Base-by-base conservation (phyloP, 2,329 filamentous ascomycete species). In the Domatiomyces globalis region DNA sequence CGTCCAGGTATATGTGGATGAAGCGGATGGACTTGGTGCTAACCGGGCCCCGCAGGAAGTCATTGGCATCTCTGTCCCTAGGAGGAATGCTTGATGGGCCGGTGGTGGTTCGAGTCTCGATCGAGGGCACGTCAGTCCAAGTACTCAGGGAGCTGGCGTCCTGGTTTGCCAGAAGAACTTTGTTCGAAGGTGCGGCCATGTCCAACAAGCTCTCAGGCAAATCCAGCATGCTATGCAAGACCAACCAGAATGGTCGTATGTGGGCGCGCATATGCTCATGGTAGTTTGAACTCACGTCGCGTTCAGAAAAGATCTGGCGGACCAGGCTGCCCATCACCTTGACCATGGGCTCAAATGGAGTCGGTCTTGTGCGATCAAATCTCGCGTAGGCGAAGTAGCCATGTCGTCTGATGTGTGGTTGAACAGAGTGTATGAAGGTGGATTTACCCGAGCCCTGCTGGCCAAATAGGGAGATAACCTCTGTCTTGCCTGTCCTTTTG, bases 1-100 rank as follows among this genome's bases (percentile, higher is more conserved):
- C 83, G 59, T 95, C 89, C 45, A 95, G 71, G 60, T 94, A 90
- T 1, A 86, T 89, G 62, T 88, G 90, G 75, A 90, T 85, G 51
- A 95, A 76, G 10, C 87, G 81, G 57, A 87, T 83, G 1, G 76
- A 75, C 67, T 54, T 69, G 63, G 57, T 69, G 68, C 52, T 72
- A 51, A 53, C 67, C 59, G 47, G 62, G 20, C 59, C 71, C 63
- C 15, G 69, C 64, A 50, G 68, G 67, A 43, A 69, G 62, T 60
- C 59, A 47, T 61, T 61, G 36, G 56, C 55, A 47, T 60, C 58
- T 53, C 55, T 54, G 44, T 51, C 46, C 20, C 44, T 52, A 2
- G 49, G n/a, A 5, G 29, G 22, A 27, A 18, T 27, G 29, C 9
- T 29, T 22, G 36, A 45, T 8, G 45, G 12, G 12, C 44, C 49